Percentiles rank a stretch among this genome's conserved stretches.
phyloP scores from a whole-genome alignment of 2,329 filamentous ascomycete genomes.

The Colletotrichum sp. region DNA sequence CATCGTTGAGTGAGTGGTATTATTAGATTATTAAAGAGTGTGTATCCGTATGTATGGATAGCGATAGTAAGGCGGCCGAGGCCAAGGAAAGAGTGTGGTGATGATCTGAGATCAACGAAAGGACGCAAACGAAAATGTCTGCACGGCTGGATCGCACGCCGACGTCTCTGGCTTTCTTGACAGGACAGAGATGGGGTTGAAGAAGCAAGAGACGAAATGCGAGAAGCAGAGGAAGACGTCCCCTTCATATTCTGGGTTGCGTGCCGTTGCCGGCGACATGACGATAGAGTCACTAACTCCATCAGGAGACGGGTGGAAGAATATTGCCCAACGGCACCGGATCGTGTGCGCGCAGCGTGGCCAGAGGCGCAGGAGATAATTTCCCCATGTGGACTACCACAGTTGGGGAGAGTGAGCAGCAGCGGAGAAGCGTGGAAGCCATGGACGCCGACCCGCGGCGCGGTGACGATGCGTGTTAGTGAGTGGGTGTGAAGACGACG shows the following conservation, averaged over 20 bases:
- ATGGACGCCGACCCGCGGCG: background rate
- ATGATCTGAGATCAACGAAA: conserved; percentile 39
- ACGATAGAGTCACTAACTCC: background rate
- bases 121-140: conserved; percentile 29
- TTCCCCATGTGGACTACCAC: background rate
- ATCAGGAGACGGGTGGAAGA: background rate
- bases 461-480: background rate
- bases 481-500: background rate
- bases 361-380: conserved; percentile 1
- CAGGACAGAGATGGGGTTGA: conserved; percentile 7
- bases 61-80: conserved; percentile 38
- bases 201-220: background rate
- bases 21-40: conserved; percentile 20
- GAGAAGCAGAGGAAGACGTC: background rate
- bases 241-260: background rate
- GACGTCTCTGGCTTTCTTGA: conserved; percentile 20
- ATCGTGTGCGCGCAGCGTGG: background rate
- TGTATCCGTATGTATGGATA: background rate
- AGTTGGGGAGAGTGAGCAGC: background rate
- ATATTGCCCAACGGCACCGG: background rate
- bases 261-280: background rate
- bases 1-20: background rate
- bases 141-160: conserved; percentile 17
- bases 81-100: conserved; percentile 36
- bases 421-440: background rate